phyloP scores from a whole-genome alignment of 148 eudicot species.

The Silene conica region DNA sequence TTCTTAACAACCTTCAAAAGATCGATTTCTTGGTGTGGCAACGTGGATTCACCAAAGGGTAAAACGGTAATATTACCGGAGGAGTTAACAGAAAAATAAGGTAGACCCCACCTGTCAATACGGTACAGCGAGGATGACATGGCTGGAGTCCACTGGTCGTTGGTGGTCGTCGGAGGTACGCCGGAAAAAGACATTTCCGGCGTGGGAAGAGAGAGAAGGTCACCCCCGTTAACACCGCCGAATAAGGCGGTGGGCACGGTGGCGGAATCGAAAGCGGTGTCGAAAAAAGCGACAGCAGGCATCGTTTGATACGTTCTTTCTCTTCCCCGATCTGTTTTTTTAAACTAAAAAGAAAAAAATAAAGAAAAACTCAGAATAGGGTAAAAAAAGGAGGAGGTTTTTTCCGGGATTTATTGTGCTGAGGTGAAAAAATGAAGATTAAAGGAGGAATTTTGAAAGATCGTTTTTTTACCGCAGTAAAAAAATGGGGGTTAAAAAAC shows the following conservation, averaged over 20 bases:
- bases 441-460: slow-evolving; percentile 15
- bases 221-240: slow-evolving; percentile 12
- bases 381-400: neutral
- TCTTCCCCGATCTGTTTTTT: slow-evolving; percentile 52
- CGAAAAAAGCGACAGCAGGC: slow-evolving; percentile 62
- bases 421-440: slow-evolving; percentile 18
- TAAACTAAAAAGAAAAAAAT: slow-evolving; percentile 26
- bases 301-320: slow-evolving; percentile 28
- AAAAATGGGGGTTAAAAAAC: slow-evolving; percentile 79
- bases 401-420: slow-evolving; percentile 7
- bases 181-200: slow-evolving; percentile 42
- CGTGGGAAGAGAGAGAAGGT: slow-evolving; percentile 49
- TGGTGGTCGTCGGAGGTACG: slow-evolving; percentile 33
- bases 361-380: slow-evolving; percentile 1
- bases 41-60: slow-evolving; percentile 57
- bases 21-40: slow-evolving; percentile 77
- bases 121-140: slow-evolving; percentile 53
- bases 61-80: slow-evolving; percentile 55
- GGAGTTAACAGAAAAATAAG: slow-evolving; percentile 67
- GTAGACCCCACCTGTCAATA: slow-evolving; percentile 75
- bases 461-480: neutral
- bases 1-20: slow-evolving; percentile 73
- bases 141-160: slow-evolving; percentile 49
- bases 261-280: slow-evolving; percentile 41
- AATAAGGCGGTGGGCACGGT: slow-evolving; percentile 21